Evolutionary conservation across 306 rosid genomes (phyloP), one percentile per base, ranked within the genome.

Genomic region (Herpetospermum pedunculosum): DNA sequence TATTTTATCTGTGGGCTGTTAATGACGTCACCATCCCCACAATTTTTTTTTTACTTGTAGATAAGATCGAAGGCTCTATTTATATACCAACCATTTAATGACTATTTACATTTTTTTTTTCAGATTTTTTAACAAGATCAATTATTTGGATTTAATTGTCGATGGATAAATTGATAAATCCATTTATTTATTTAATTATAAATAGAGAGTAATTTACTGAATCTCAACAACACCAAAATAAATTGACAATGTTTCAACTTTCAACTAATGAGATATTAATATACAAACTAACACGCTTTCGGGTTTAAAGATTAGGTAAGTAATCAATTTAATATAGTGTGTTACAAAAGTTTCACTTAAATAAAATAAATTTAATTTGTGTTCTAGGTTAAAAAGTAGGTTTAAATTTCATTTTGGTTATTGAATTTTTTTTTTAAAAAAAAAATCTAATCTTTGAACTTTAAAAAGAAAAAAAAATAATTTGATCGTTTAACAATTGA

Each of bases 31-130:
- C 6, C 2, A 30, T 18, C 64, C 16, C 23, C 10, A 8, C 50
- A 21, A 21, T 19, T 38, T 21, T 38, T 64, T 65, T 65, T 12
- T 58, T 19, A 37, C 29, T 37, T 8, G 2, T 21, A 23, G 72
- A 65, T 65, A 65, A 65, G 72, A 65, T 40, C 50, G 8, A 65
- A 65, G 5, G 21, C 72, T 64, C 47, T 26, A 59, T 59, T 59
- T 40, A 59, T n/a, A n/a, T n/a, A n/a, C n/a, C n/a, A n/a, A n/a
- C n/a, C n/a, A n/a, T n/a, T n/a, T n/a, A n/a, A n/a, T n/a, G n/a
- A n/a, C n/a, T n/a, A n/a, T n/a, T n/a, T n/a, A n/a, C n/a, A 52
- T 3, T 11, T 25, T 54, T 2, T 9, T 21, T 18, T 6, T 5
- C 58, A 52, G 14, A 19, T 8, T 21, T 19, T 8, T 50, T 7